Base-by-base conservation (phyloP, 2,329 filamentous ascomycete genomes). In the Nectriaceae sp. region DNA sequence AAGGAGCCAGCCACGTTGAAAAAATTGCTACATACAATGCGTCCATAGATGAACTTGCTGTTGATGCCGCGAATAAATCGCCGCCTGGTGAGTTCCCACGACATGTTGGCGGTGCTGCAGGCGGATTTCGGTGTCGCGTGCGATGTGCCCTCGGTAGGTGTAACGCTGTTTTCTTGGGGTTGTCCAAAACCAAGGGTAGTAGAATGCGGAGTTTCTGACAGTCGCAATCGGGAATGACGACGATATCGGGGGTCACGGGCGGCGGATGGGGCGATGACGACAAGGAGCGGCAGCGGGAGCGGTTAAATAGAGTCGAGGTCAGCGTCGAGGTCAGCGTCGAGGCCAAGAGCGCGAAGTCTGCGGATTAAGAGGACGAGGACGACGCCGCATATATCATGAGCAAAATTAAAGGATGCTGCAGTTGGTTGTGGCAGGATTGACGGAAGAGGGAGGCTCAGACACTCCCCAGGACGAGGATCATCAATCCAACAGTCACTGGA, bases 41-140 rank as follows among this genome's bases (percentile, higher is more conserved):
- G 82, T 55, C 86, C 87, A 69, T 84, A 89, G 56, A 91, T 83
- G 70, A 83, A 90, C 69, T 85, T 85, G 68, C 56, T 56, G 53
- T 69, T 90, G 63, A 88, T 75, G 62, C 82, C 73, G 66, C 86
- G 80, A 63, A 83, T 69, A 62, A 89, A 70, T 59, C 84, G 82
- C 63, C 84, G 80, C 53, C 78, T 74, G 40, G 69, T 77, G 40
- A 83, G 72, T 66, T 84, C 78, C 76, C 80, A 80, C 56, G 78
- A 66, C 82, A 85, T 85, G 40, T 24, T 21, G 16, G 39, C 20
- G 22, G 21, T 38, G 18, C 29, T 31, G 26, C 18, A 40, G 21
- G 11, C 8, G n/a, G n/a, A n/a, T 13, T 29, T 29, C 13, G 24
- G 24, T 29, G 24, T 29, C 13, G 24, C 24, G 24, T 6, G 24